These are phyloP conservation scores for Papiliotrema laurentii DNA, from an alignment of 1,284 basidiomycete species.

Conservation along the genomic window DNA sequence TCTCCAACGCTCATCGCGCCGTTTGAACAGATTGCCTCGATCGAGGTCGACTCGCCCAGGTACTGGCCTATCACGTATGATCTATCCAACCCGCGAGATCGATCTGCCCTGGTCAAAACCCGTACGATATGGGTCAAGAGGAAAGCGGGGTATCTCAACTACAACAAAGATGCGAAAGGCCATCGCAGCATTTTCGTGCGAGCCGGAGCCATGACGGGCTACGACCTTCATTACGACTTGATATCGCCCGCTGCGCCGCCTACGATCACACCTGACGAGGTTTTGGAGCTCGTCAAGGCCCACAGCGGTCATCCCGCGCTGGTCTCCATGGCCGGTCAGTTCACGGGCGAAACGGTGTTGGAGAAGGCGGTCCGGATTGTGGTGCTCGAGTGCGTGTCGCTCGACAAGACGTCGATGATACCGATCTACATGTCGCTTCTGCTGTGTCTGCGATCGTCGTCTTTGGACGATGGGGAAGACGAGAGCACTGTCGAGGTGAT, in stretches of 20 bases:
- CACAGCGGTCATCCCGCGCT: constrained; percentile 74
- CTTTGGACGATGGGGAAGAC: background rate
- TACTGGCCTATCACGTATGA: constrained; percentile 91
- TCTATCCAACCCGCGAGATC: constrained; percentile 63
- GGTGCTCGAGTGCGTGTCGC: constrained; percentile 78
- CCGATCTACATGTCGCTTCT: constrained; percentile 64
- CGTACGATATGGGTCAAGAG: constrained; percentile 89
- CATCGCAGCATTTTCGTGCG: constrained; percentile 78
- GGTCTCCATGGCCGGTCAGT: constrained; percentile 68
- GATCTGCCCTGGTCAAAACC: constrained; percentile 62
- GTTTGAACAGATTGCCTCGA: constrained; percentile 68
- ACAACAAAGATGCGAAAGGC: constrained; percentile 86
- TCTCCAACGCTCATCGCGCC: constrained; percentile 89
- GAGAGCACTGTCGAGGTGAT: constrained; percentile 15
- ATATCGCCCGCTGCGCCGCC: constrained; percentile 60
- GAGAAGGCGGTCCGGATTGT: constrained; percentile 59
- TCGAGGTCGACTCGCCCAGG: constrained; percentile 82
- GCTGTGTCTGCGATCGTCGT: constrained; percentile 4
- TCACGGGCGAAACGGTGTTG: constrained; percentile 52
- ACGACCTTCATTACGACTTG: constrained; percentile 69
- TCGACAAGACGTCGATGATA: constrained; percentile 77
- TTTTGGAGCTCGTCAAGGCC: constrained; percentile 75
- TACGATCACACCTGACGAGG: constrained; percentile 60
- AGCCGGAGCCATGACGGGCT: constrained; percentile 70
- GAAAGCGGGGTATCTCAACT: constrained; percentile 84